phyloP scores from a whole-genome alignment of 2,329 filamentous ascomycete genomes.

The Sporothrix euskadiensis region DNA sequence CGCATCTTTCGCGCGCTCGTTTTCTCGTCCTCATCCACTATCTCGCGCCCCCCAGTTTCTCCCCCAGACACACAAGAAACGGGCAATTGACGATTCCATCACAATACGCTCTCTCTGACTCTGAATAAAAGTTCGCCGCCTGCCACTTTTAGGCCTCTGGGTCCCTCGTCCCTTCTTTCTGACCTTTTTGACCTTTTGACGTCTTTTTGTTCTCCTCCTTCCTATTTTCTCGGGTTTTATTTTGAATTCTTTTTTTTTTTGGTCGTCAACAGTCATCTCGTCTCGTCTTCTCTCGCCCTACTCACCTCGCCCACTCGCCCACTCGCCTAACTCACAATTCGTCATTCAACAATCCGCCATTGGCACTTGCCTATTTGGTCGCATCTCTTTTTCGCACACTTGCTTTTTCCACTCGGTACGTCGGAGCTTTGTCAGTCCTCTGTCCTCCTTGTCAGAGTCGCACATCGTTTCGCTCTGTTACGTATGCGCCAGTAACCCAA shows the following conservation, averaged over 20 bases:
- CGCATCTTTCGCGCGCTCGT: not conserved
- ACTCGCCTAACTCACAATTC: not conserved
- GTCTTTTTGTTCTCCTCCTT: not conserved
- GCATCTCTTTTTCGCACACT: not conserved
- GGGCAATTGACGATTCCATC: constrained; percentile 6
- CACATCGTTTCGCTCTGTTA: not conserved
- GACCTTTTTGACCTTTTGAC: not conserved
- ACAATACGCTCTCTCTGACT: not conserved
- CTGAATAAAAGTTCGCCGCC: constrained; percentile 4
- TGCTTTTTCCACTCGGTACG: constrained; percentile 6
- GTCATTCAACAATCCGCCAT: not conserved
- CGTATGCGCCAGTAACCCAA: not conserved
- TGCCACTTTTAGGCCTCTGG: not conserved
- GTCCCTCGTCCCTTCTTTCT: constrained; percentile 15
- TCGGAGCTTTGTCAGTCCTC: not conserved
- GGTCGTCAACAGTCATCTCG: not conserved
- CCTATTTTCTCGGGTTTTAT: not conserved
- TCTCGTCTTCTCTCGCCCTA: not conserved
- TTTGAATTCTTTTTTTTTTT: not conserved
- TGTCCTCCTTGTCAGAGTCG: not conserved
- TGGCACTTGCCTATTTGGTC: constrained; percentile 15
- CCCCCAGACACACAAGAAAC: not conserved
- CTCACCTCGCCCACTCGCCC: not conserved
- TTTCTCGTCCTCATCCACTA: not conserved
- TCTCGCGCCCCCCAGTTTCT: not conserved